phyloP scores from a whole-genome alignment of 2,329 filamentous ascomycete genomes.

The Arachnopeziza araneosa region DNA sequence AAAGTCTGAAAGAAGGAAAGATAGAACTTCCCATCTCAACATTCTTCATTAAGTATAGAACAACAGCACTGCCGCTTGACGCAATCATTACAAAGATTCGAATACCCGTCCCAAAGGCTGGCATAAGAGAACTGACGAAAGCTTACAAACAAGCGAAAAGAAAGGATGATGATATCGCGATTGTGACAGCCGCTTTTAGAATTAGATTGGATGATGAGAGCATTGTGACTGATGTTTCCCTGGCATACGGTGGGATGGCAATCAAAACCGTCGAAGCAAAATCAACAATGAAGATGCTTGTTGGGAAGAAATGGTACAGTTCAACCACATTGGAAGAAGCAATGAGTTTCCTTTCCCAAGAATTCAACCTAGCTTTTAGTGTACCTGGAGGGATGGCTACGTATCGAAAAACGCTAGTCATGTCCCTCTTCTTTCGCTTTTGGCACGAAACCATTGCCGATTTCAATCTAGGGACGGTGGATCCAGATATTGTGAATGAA shows the following conservation, averaged over 20 bases:
- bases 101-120: slow-evolving; percentile 64
- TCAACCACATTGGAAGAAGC: slow-evolving; percentile 75
- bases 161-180: slow-evolving; percentile 96
- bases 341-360: slow-evolving; percentile 75
- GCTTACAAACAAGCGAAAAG: slow-evolving; percentile 94
- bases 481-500: slow-evolving; percentile 71
- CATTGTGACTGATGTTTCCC: slow-evolving; percentile 63
- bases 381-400: slow-evolving; percentile 96
- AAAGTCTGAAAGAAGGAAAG: slow-evolving; percentile 36
- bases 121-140: slow-evolving; percentile 73
- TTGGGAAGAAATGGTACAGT: slow-evolving; percentile 72
- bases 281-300: slow-evolving; percentile 64
- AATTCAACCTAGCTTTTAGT: slow-evolving; percentile 81
- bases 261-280: slow-evolving; percentile 77
- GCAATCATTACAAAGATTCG: slow-evolving; percentile 78
- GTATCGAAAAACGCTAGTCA: slow-evolving; percentile 79
- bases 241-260: slow-evolving; percentile 94
- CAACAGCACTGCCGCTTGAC: slow-evolving; percentile 73
- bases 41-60: slow-evolving; percentile 87
- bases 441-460: slow-evolving; percentile 77
- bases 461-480: slow-evolving; percentile 49
- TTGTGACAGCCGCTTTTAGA: slow-evolving; percentile 80
- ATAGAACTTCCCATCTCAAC: slow-evolving; percentile 66
- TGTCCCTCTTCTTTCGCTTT: slow-evolving; percentile 94
- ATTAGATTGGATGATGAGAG: slow-evolving; percentile 64